Conservation (phyloP, 768 basidiomycete genomes). For the Boletus subparvulus region DNA sequence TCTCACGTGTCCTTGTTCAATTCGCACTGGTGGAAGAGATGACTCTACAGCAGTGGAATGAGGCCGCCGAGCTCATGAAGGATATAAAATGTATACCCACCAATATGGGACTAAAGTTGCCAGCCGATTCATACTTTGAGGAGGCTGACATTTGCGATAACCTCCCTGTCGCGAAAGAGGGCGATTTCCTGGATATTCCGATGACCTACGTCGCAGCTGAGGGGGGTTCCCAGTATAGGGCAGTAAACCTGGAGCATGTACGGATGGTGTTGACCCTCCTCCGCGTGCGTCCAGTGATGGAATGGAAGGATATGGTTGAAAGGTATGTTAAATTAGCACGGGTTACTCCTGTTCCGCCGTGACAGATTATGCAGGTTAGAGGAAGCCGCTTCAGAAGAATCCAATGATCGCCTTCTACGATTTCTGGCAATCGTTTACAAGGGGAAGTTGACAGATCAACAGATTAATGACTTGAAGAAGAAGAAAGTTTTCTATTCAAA, state of each 20-base stretch:
- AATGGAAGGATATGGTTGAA: constrained; percentile 7
- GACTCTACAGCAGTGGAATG: constrained; percentile 50
- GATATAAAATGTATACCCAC: constrained; percentile 69
- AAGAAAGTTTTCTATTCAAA: constrained; percentile 9
- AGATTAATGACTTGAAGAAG: background rate
- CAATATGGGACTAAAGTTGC: constrained; percentile 64
- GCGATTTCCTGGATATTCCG: background rate
- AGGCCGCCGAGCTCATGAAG: constrained; percentile 49
- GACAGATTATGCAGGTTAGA: constrained; percentile 9
- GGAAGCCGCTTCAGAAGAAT: constrained; percentile 5
- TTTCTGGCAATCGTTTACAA: constrained; percentile 66
- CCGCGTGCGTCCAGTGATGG: constrained; percentile 38
- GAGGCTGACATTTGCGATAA: constrained; percentile 75
- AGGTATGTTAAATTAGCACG: constrained; percentile 41
- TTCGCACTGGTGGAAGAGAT: constrained; percentile 68
- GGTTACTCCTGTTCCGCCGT: constrained; percentile 27
- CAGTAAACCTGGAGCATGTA: background rate
- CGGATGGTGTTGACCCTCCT: constrained; percentile 1
- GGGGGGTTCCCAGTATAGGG: background rate
- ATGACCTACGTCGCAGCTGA: background rate
- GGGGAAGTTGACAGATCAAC: background rate
- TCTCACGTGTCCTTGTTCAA: constrained; percentile 52
- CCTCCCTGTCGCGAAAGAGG: constrained; percentile 8
- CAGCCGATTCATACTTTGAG: constrained; percentile 75
- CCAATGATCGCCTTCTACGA: constrained; percentile 35